Base-by-base conservation (phyloP, 2,329 filamentous ascomycete genomes). In the Alternaria angustiovoidea region DNA sequence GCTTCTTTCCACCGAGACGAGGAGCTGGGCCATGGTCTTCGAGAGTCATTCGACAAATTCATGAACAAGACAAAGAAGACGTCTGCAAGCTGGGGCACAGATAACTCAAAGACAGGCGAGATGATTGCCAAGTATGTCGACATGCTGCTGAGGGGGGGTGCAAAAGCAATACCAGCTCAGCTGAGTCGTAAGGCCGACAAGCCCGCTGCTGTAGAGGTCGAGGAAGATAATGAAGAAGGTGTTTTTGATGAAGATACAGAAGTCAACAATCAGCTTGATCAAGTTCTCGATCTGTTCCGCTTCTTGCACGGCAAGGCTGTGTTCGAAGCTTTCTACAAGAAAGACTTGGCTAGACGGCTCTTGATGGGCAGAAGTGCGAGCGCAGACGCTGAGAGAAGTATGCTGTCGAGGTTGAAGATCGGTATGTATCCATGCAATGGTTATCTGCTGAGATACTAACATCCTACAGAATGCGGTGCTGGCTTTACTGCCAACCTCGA, bases 111-210 rank as follows among this genome's bases (percentile, higher is more conserved):
- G 83, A 93, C 96, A 14, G 95, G 94, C 51, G 95, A 99, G 81
- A 97, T 98, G 94, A 96, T 97, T 69, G 96, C 95, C 30, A 98
- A 97, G 79, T 94, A 98, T 71, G 91, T 99, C 63, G 95, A 99
- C 78, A 85, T 91, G 81, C 84, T 99, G 20, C 85, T 99, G 32
- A 89, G 93, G 56, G 93, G 93, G 51, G 96, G 95, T 1, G 85
- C 94, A 47, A 98, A 96, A 77, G 90, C 91, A 0, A 86, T 96
- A 8, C 92, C 92, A 1, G 85, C 88, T 44, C 86, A 87, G 22
- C 82, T 94, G 8, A 82, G 89, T 1, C 87, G 89, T 1, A 71
- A 72, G 67, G 77, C 78, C 39, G 86, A 86, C 63, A 88, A 89
- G 70, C 81, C 85, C 41, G 63, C 64, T 24, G 86, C 86, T 11